phyloP scores from a whole-genome alignment of 768 basidiomycete species.

The Suillus fuscotomentosus region DNA sequence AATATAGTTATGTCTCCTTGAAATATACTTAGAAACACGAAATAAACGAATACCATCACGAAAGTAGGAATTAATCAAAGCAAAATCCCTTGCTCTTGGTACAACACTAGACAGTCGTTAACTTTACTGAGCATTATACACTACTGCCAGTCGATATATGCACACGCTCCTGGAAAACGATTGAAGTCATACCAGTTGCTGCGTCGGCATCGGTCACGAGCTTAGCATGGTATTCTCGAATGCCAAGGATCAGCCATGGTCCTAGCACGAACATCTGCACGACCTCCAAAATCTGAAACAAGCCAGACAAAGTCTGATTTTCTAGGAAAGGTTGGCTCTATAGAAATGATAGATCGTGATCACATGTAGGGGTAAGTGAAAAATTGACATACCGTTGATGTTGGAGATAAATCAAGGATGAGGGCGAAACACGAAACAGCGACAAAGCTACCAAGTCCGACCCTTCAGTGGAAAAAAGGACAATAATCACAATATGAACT shows the following conservation, averaged over 20 bases:
- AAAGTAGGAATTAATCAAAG: too few relatives aligned
- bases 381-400: background rate
- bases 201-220: background rate
- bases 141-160: too few relatives aligned
- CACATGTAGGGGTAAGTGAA: too few relatives aligned
- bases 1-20: too few relatives aligned
- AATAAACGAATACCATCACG: too few relatives aligned
- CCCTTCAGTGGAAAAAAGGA: background rate
- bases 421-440: background rate
- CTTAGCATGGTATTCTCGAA: background rate
- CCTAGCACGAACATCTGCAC: background rate
- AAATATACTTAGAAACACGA: too few relatives aligned
- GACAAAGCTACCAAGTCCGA: background rate
- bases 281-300: background rate
- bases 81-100: too few relatives aligned
- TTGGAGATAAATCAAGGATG: constrained; percentile 35
- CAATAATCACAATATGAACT: background rate
- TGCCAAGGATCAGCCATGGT: background rate
- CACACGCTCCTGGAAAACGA: too few relatives aligned
- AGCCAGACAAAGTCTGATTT: background rate
- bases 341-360: background rate
- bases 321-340: background rate
- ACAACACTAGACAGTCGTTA: background rate
- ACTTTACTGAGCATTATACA: too few relatives aligned
- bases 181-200: background rate